phyloP scores from a whole-genome alignment of 2,329 filamentous ascomycete species.

The Pseudogymnoascus sp. region DNA sequence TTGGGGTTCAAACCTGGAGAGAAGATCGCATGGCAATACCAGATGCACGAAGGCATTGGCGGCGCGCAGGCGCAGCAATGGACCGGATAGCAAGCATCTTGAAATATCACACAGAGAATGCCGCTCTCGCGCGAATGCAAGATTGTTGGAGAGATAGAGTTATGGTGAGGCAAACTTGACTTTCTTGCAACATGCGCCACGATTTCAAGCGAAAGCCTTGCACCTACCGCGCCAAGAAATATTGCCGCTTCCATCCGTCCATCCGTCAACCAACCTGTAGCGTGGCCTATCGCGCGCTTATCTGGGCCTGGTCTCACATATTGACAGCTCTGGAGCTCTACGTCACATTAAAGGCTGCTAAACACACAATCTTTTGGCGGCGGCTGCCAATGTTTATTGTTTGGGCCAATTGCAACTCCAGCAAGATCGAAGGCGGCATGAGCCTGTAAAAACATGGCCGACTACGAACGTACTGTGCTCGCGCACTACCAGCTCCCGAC shows the following conservation, averaged over 20 bases:
- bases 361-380: background rate
- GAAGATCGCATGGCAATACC: conserved; percentile 26
- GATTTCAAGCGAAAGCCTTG: conserved; percentile 7
- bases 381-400: background rate
- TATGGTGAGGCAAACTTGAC: conserved; percentile 3
- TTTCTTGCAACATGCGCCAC: conserved; percentile 8
- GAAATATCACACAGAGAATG: conserved; percentile 27
- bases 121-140: conserved; percentile 12
- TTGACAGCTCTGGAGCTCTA: conserved; percentile 1
- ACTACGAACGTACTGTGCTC: conserved; percentile 68
- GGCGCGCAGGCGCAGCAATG: conserved; percentile 65
- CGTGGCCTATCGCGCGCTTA: conserved; percentile 8
- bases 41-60: conserved; percentile 69
- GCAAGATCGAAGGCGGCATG: background rate
- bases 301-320: conserved; percentile 4
- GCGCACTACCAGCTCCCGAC: conserved; percentile 84
- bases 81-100: conserved; percentile 79
- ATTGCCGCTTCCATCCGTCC: conserved; percentile 9
- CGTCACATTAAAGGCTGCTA: background rate
- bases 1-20: background rate
- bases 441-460: conserved; percentile 42
- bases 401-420: background rate
- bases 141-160: background rate
- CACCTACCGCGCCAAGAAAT: conserved; percentile 8
- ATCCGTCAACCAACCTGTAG: background rate